phyloP scores from a whole-genome alignment of 2,329 filamentous ascomycete genomes.

The Penicillium sclerotigenum region DNA sequence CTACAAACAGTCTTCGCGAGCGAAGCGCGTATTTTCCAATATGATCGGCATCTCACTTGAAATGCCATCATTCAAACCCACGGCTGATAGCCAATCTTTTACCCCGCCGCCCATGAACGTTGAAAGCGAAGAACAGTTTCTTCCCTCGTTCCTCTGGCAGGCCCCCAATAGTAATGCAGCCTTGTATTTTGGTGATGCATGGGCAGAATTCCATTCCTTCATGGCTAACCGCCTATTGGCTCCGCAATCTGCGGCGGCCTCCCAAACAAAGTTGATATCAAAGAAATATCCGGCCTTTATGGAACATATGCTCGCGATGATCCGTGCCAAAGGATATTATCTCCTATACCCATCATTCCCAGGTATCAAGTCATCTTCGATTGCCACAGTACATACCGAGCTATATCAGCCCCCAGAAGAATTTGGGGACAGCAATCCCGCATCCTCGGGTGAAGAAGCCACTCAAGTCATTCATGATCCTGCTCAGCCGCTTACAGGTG shows the following conservation, averaged over 20 bases:
- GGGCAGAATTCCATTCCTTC: slow-evolving; percentile 81
- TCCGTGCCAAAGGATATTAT: slow-evolving; percentile 71
- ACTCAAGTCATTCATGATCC: slow-evolving; percentile 16
- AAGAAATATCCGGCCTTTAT: slow-evolving; percentile 71
- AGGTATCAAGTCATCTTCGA: slow-evolving; percentile 46
- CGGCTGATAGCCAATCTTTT: slow-evolving; percentile 58
- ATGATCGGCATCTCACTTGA: slow-evolving; percentile 79
- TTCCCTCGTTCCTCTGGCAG: slow-evolving; percentile 75
- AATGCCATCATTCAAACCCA: slow-evolving; percentile 57
- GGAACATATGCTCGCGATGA: slow-evolving; percentile 73
- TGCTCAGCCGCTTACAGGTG: slow-evolving; percentile 14
- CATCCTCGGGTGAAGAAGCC: background rate
- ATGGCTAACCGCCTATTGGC: slow-evolving; percentile 60
- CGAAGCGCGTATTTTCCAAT: slow-evolving; percentile 47
- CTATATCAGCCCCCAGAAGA: slow-evolving; percentile 71
- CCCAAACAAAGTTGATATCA: slow-evolving; percentile 56
- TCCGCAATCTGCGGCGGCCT: slow-evolving; percentile 15
- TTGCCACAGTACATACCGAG: slow-evolving; percentile 76
- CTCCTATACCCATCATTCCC: slow-evolving; percentile 70
- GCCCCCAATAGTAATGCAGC: slow-evolving; percentile 77
- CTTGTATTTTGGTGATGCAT: slow-evolving; percentile 79
- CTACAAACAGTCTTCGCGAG: slow-evolving; percentile 66
- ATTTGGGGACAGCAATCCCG: slow-evolving; percentile 29
- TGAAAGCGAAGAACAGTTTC: slow-evolving; percentile 26
- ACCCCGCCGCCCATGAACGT: slow-evolving; percentile 23